A percentile compares a stretch with the other conserved stretches of the same genome.
Evolutionary conservation across 495 filamentous ascomycete genomes (phyloP).

Genomic region (Immersiella caudata): DNA sequence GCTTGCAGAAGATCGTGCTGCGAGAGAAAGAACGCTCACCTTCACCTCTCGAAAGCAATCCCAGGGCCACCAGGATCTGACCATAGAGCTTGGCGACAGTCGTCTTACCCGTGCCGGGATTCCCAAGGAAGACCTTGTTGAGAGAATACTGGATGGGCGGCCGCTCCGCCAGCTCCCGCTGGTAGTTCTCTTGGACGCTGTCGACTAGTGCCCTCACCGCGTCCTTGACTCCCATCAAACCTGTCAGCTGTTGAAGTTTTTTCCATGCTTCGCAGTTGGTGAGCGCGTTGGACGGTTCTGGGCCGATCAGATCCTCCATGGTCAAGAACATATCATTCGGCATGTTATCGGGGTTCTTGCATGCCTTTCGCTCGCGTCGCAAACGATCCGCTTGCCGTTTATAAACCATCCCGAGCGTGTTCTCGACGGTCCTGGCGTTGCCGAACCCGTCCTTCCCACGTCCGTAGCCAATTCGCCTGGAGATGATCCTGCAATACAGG

Average conservation of each 20-base stretch:
- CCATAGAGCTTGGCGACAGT: constrained; percentile 76
- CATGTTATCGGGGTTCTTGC: neutral
- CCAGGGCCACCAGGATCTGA: constrained; percentile 62
- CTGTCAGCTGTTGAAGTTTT: constrained; percentile 62
- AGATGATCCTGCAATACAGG: constrained; percentile 66
- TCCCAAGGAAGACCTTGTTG: constrained; percentile 72
- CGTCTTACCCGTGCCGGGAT: constrained; percentile 77
- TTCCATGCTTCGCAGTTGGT: constrained; percentile 57
- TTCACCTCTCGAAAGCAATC: constrained; percentile 64
- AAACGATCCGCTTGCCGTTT: constrained; percentile 64
- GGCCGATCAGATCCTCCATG: constrained; percentile 66
- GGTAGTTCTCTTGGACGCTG: constrained; percentile 63
- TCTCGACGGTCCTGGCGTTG: constrained; percentile 71
- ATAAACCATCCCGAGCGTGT: constrained; percentile 55
- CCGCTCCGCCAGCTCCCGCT: constrained; percentile 62
- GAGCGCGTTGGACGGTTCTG: constrained; percentile 60
- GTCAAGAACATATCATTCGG: constrained; percentile 57
- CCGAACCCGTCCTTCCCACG: constrained; percentile 71
- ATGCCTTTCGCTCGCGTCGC: constrained; percentile 34
- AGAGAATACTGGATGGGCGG: constrained; percentile 59
- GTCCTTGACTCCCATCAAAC: constrained; percentile 64
- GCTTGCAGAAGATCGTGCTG: neutral
- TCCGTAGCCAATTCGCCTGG: constrained; percentile 61
- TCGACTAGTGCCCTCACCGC: constrained; percentile 60
- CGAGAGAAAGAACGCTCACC: constrained; percentile 42